Evolutionary conservation across 768 basidiomycete genomes (phyloP), one percentile per base, ranked within the genome.

Genomic region (Rhizopogon roseolus): DNA sequence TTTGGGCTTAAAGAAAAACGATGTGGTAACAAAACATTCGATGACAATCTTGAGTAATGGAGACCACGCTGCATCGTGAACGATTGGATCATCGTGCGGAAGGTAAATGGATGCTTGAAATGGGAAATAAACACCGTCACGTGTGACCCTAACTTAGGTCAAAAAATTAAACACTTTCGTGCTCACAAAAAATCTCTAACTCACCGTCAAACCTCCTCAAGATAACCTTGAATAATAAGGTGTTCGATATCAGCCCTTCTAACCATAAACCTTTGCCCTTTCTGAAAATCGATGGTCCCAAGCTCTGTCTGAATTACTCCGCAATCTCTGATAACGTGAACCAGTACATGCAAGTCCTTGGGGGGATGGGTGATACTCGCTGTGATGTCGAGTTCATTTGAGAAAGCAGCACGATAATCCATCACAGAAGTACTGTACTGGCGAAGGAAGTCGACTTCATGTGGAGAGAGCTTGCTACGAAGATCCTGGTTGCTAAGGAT

Each of bases 281-380:
- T 90, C 64, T 81, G 80, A 65, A 98, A 94, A 67, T 95, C 88
- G 54, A 99, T 86, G 53, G 81, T 86, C 8, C 97, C 97, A 53
- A 88, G 74, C 70, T 97, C 93, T 1, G 95, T 93, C 68, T 93
- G 88, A 17, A 99, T 91, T 49, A 87, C 82, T 3, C 97, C 96
- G 59, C 93, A 93, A 63, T 98, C 94, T 61, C 79, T 80, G 25
- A 93, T 80, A 32, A 98, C 96, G 53, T 82, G 81, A 22, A 98
- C 94, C 39, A 86, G 77, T 38, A 93, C 91, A 65, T 93, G 87
- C 32, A 98, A 74, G 60, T 97, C 94, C 66, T 87, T 92, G 1
- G 96, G 93, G 2, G 94, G 93, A 17, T 81, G 73, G 28, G 82
- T 80, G 56, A 98, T 86, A 58, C 86, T 84, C 0, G 91, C 88